A percentile compares a stretch with the other conserved stretches of the same genome.
Conservation (phyloP, 345 rosid genomes). For the Hevea brasiliensis region DNA sequence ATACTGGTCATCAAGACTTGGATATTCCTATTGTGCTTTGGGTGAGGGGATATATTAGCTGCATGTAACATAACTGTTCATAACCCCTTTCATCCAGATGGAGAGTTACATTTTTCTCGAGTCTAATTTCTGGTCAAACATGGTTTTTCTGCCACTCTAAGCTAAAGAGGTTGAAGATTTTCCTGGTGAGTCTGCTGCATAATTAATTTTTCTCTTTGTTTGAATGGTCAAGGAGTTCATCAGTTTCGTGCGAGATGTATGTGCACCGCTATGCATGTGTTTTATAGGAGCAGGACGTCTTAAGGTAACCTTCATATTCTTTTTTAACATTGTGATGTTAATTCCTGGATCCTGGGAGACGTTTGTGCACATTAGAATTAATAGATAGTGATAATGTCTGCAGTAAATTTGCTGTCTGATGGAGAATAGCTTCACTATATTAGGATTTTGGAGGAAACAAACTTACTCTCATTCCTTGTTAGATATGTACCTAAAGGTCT, state of each 20-base stretch:
- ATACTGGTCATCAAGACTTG: background rate
- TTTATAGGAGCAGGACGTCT: conserved; percentile 8
- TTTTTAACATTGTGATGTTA: conserved; percentile 11
- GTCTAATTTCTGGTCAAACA: conserved; percentile 86
- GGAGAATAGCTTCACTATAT: conserved; percentile 5
- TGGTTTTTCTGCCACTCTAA: conserved; percentile 73
- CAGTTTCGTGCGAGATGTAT: conserved; percentile 51
- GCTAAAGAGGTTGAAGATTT: conserved; percentile 70
- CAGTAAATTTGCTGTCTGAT: conserved; percentile 6
- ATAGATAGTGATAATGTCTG: conserved; percentile 56
- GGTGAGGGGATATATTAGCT: too few species aligned
- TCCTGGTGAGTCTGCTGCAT: conserved; percentile 83
- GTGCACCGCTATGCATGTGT: conserved; percentile 31
- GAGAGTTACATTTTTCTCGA: conserved; percentile 65
- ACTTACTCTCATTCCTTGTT: background rate
- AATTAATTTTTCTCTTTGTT: conserved; percentile 61
- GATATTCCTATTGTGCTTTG: background rate
- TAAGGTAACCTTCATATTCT: background rate
- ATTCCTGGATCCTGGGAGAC: conserved; percentile 70
- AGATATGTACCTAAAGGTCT: too few species aligned
- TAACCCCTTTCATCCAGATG: conserved; percentile 62
- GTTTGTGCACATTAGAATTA: conserved; percentile 81
- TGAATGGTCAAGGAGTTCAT: conserved; percentile 52
- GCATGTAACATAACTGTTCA: conserved; percentile 29
- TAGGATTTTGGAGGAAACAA: background rate